Percentiles rank a stretch among this genome's conserved stretches.
phyloP scores from a whole-genome alignment of 495 filamentous ascomycete genomes.

The Pseudomonodictys pantanalensis region DNA sequence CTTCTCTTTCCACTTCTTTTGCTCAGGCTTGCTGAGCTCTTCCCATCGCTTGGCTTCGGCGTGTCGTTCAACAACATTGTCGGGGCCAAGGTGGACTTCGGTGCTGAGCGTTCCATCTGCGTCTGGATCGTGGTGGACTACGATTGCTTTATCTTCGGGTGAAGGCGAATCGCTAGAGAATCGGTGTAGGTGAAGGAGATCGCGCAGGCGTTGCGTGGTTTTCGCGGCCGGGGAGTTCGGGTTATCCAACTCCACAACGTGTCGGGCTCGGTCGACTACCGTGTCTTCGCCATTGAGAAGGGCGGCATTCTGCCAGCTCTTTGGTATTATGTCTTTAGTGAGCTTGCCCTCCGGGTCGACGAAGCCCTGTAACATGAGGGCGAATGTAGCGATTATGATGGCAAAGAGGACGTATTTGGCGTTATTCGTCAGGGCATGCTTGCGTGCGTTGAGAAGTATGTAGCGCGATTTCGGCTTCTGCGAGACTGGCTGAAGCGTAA shows the following conservation, averaged over 20 bases:
- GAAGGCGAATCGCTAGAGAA: background rate
- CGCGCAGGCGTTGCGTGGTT: constrained; percentile 23
- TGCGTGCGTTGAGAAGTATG: constrained; percentile 58
- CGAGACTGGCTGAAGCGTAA: constrained; percentile 61
- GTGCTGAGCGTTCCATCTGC: constrained; percentile 16
- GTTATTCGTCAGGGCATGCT: constrained; percentile 48
- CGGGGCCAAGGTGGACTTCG: constrained; percentile 35
- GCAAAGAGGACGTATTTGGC: constrained; percentile 52
- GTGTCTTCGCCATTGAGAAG: constrained; percentile 23
- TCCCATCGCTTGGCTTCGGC: constrained; percentile 60
- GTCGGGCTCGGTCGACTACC: background rate
- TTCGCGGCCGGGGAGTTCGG: constrained; percentile 10
- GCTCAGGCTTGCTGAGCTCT: constrained; percentile 58
- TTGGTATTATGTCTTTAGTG: constrained; percentile 55
- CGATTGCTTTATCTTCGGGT: constrained; percentile 13
- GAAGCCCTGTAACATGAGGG: constrained; percentile 62
- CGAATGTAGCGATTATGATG: constrained; percentile 51
- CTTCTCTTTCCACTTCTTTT: constrained; percentile 63
- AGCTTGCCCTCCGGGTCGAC: constrained; percentile 61
- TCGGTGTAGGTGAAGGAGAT: constrained; percentile 26
- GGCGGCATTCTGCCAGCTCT: constrained; percentile 36
- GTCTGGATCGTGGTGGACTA: constrained; percentile 28
- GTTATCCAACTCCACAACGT: constrained; percentile 14
- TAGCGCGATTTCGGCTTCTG: constrained; percentile 59
- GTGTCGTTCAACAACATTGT: constrained; percentile 47